Evolutionary conservation across 108 stramenopile genomes (phyloP), one percentile per base, ranked within the genome.

Genomic region (Nitzschia sp.): DNA sequence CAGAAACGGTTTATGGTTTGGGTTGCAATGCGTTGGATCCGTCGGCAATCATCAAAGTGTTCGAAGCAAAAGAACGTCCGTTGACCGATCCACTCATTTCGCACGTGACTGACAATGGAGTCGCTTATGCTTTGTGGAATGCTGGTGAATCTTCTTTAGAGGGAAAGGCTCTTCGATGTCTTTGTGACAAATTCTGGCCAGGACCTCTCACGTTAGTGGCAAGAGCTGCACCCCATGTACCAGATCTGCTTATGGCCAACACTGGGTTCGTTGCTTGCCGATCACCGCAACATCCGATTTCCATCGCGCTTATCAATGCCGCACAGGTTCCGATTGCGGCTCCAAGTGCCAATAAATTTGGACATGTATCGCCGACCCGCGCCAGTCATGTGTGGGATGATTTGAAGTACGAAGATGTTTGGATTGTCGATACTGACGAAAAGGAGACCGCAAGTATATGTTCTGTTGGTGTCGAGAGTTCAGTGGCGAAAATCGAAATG

Each of bases 1-100:
- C 98, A 29, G 98, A 99, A 83, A 99, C 99, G 0, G 99, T 99
- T 27, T 99, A 98, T 71, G 99, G 99, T 2, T 83, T 99, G 58
- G 99, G 99, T 6, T 97, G 97, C 45, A 92, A 98, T 60, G 99
- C 99, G 2, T 73, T 97, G 50, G 83, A 96, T 63, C 87, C 80
- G 46, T 32, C 58, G 1, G 97, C 97, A 29, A 87, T 98, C 25
- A 70, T 75, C 27, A 76, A 79, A 56, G 94, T 99, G 33, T 99
- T 99, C 80, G 70, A 85, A 53, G 94, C 93, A 53, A 93, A 99
- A 76, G 90, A 91, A 70, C 78, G 98, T 33, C 98, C 98, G 2
- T 72, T 97, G 33, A 90, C 92, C 23, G 98, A 99, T 74, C 98
- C 98, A 16, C 71, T 99, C 27, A 99, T 99, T 71, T 90, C 96